Conservation (phyloP, 176 grass and related monocot genomes). For the Musa acuminata region DNA sequence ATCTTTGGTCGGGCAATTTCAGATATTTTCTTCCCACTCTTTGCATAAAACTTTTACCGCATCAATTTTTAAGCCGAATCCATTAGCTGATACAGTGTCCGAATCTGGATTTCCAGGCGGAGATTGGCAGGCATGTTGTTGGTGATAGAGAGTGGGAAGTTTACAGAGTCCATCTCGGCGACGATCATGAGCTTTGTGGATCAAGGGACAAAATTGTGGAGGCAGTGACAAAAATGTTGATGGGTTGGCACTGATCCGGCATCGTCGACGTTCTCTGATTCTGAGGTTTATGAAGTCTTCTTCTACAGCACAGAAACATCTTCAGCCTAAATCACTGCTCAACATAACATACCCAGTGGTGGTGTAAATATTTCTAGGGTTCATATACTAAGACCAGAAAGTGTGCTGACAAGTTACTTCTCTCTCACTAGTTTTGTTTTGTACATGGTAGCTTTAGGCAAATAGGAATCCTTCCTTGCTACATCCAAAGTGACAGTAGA, state of each 20-base stretch:
- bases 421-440: background rate
- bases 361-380: background rate
- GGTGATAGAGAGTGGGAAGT: constrained; percentile 23
- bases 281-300: background rate
- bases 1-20: no score
- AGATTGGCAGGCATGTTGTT: constrained; percentile 18
- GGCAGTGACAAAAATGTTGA: constrained; percentile 15
- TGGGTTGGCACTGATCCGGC: constrained; percentile 11
- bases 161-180: constrained; percentile 8
- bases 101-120: background rate
- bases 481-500: background rate
- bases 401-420: background rate
- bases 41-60: background rate
- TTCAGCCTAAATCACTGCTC: background rate
- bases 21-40: no score
- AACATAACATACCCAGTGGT: background rate
- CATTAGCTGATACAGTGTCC: background rate
- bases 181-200: constrained; percentile 11
- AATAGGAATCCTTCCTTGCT: background rate
- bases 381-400: background rate
- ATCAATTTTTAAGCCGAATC: background rate
- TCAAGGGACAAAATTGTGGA: constrained; percentile 15
- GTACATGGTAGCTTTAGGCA: background rate
- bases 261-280: background rate
- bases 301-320: background rate